phyloP scores from a whole-genome alignment of 345 rosid species.

The Sisymbrium altissimum region DNA sequence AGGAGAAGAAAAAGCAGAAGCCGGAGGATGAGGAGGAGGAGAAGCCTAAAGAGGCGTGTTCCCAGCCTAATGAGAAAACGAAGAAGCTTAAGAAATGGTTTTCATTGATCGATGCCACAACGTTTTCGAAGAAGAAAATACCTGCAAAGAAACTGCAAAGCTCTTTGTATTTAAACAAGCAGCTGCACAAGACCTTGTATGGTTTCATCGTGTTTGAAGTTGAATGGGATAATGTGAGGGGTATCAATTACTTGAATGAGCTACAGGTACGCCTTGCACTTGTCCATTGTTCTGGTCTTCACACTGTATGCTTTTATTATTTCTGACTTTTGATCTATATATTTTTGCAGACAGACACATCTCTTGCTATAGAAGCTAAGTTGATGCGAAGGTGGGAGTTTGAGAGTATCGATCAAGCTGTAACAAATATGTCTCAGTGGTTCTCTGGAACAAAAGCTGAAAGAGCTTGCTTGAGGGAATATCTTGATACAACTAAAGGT shows the following conservation, averaged over 20 bases:
- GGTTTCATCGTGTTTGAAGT: slow-evolving; percentile 97
- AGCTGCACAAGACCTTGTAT: slow-evolving; percentile 70
- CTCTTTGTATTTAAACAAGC: slow-evolving; percentile 53
- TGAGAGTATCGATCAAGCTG: slow-evolving; percentile 83
- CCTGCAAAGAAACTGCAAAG: slow-evolving; percentile 73
- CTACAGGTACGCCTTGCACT: slow-evolving; percentile 65
- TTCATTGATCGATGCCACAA: slow-evolving; percentile 58
- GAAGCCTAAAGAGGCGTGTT: slow-evolving; percentile 40
- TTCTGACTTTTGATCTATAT: slow-evolving; percentile 29
- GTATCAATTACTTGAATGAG: slow-evolving; percentile 86
- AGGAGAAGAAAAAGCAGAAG: slow-evolving; percentile 40
- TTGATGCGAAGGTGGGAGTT: slow-evolving; percentile 97
- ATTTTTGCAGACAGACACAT: slow-evolving; percentile 78
- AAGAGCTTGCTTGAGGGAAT: slow-evolving; percentile 46
- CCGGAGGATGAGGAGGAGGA: slow-evolving; percentile 23
- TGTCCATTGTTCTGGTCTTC: not conserved
- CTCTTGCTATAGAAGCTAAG: slow-evolving; percentile 86
- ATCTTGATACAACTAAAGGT: slow-evolving; percentile 63
- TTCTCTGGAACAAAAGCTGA: slow-evolving; percentile 72
- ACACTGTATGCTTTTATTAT: slow-evolving; percentile 8
- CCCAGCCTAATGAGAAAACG: slow-evolving; percentile 32
- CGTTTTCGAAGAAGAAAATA: slow-evolving; percentile 51
- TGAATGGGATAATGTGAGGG: slow-evolving; percentile 75
- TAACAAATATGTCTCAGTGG: slow-evolving; percentile 60
- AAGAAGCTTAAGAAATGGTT: slow-evolving; percentile 65